Base-by-base conservation (phyloP, 140 eudicot species). In the Cichorium intybus region DNA sequence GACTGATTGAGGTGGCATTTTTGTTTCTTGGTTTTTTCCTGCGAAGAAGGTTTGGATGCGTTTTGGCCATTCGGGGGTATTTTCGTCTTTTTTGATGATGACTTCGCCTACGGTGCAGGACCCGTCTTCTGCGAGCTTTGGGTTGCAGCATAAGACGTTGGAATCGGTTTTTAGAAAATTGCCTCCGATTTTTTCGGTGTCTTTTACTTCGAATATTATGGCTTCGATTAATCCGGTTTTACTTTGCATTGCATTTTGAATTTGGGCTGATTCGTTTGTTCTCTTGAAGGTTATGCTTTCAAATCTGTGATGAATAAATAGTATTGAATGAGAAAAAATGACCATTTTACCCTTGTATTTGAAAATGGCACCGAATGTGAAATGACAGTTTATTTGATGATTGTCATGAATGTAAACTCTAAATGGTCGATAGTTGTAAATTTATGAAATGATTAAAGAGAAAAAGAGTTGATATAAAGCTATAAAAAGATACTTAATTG, bases 71-170 rank as follows among this genome's bases (percentile, higher is more conserved):
- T 71, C 84, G n/a, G 86, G 87, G 58, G 80, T 82, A 6, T 80
- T 80, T 5, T 75, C 64, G 10, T 77, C 54, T 45, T 62, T 74
- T 26, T 82, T 72, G 24, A 86, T 77, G 10, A 86, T 82, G 50
- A 86, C 84, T 73, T 86, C 95, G 45, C 89, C 95, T 2, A 86
- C 74, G 11, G 64, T 82, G 76, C 95, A 86, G 60, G 78, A 78
- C 16, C 77, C 77, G 3, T 77, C 79, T 24, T 60, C 47, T 34
- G 95, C 71, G 27, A 86, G 95, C 34, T 72, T 72, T 5, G 84
- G 86, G 52, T 74, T 82, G 82, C 95, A 86, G 57, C 95, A 86
- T 52, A 82, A 43, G 17, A 78, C 77, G 24, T 69, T 70, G 5
- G 84, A 77, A 37, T 63, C 48, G 5, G 60, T 60, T 47, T 82